A percentile compares a stretch with the other conserved stretches of the same genome.
These are phyloP conservation scores for Russula virescens DNA, from an alignment of 768 basidiomycete species.

Conservation along the genomic window DNA sequence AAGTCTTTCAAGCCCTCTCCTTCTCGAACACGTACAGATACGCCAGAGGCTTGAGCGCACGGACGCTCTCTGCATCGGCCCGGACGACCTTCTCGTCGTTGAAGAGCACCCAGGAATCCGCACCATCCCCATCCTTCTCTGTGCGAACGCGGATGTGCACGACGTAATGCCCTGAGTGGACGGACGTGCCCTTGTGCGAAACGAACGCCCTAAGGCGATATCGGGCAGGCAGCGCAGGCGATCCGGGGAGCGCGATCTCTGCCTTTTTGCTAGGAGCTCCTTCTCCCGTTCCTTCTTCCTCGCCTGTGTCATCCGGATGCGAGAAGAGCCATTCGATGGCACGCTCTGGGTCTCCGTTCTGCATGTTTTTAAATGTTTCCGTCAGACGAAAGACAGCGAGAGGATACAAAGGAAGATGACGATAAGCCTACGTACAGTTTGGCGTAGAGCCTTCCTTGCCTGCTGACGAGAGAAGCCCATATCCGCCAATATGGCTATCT, in stretches of 20 bases:
- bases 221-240: slow-evolving; percentile 61
- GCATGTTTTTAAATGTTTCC: not conserved
- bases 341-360: slow-evolving; percentile 73
- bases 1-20: slow-evolving; percentile 10
- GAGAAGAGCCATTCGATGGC: slow-evolving; percentile 96
- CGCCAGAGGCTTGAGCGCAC: slow-evolving; percentile 74
- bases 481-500: slow-evolving; percentile 68
- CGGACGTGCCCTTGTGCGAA: slow-evolving; percentile 94
- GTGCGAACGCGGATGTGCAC: slow-evolving; percentile 64
- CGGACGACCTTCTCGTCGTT: slow-evolving; percentile 96
- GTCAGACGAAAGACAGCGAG: not conserved
- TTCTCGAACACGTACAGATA: slow-evolving; percentile 93
- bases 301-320: slow-evolving; percentile 82
- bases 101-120: slow-evolving; percentile 73
- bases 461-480: slow-evolving; percentile 91
- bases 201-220: slow-evolving; percentile 91
- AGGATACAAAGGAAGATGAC: not conserved
- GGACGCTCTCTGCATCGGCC: slow-evolving; percentile 78
- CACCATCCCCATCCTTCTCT: slow-evolving; percentile 42
- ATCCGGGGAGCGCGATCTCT: slow-evolving; percentile 20
- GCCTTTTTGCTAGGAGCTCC: not conserved
- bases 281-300: slow-evolving; percentile 34
- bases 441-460: slow-evolving; percentile 77
- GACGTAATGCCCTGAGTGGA: slow-evolving; percentile 93
- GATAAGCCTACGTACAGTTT: slow-evolving; percentile 56